These are phyloP conservation scores for Lagerstroemia speciosa DNA, from an alignment of 345 rosid species.

Conservation along the genomic window DNA sequence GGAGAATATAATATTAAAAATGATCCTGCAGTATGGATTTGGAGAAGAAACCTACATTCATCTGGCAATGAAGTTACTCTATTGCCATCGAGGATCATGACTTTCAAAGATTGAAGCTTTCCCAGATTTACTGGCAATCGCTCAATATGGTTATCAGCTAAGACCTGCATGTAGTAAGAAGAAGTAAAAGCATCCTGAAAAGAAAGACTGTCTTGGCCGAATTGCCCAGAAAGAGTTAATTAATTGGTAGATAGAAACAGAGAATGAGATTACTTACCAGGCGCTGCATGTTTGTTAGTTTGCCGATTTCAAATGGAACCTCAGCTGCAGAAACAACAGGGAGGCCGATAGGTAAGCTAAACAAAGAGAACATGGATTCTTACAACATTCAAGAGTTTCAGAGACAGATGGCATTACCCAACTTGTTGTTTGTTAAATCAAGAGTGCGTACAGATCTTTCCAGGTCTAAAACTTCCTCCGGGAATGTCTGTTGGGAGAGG, in stretches of 20 bases:
- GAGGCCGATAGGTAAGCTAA: slow-evolving; percentile 6
- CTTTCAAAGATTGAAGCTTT: slow-evolving; percentile 78
- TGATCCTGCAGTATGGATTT: slow-evolving; percentile 4
- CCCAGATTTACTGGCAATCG: slow-evolving; percentile 73
- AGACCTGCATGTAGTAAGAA: slow-evolving; percentile 35
- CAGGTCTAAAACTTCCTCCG: slow-evolving; percentile 66
- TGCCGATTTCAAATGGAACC: slow-evolving; percentile 71
- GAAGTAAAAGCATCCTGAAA: not conserved
- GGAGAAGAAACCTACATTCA: slow-evolving; percentile 65
- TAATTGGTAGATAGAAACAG: not conserved
- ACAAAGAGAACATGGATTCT: not conserved
- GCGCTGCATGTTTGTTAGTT: slow-evolving; percentile 77
- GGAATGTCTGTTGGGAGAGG: slow-evolving; percentile 48
- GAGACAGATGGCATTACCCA: slow-evolving; percentile 38
- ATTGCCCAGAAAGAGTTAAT: not conserved
- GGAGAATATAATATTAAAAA: not conserved
- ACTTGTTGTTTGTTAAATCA: slow-evolving; percentile 75
- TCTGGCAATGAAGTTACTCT: slow-evolving; percentile 68
- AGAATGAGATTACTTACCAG: slow-evolving; percentile 40
- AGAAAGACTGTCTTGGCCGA: not conserved
- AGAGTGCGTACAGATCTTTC: slow-evolving; percentile 77
- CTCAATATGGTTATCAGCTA: slow-evolving; percentile 62
- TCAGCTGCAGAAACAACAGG: slow-evolving; percentile 44
- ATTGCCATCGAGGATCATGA: slow-evolving; percentile 81
- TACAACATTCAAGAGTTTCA: not conserved